These are phyloP conservation scores for Teratosphaeriaceae sp. DNA, from an alignment of 2,329 filamentous ascomycete genomes.

Conservation along the genomic window DNA sequence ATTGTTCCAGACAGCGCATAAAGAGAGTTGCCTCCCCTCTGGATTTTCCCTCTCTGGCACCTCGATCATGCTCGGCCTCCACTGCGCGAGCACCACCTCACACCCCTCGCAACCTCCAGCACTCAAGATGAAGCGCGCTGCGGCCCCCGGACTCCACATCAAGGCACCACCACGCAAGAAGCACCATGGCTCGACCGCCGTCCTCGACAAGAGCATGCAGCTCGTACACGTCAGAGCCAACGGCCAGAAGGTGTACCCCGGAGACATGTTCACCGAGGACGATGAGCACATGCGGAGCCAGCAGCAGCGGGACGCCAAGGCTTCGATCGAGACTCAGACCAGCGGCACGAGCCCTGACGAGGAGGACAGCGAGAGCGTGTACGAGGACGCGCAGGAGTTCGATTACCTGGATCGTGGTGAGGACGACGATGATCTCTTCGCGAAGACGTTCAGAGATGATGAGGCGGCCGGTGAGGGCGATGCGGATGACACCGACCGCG, in stretches of 20 bases:
- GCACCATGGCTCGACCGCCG: background rate
- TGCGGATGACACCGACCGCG: background rate
- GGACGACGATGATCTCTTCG: conserved; percentile 8
- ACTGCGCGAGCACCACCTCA: background rate
- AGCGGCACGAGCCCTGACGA: background rate
- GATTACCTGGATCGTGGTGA: background rate
- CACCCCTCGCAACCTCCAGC: background rate
- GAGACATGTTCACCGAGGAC: background rate
- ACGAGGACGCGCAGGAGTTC: background rate
- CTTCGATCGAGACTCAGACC: background rate
- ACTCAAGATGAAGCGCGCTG: background rate
- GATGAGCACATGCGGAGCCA: background rate
- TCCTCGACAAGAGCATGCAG: background rate
- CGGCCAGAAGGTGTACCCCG: background rate
- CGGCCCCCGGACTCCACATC: background rate
- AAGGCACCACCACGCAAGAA: background rate
- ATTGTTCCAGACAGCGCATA: too few species aligned
- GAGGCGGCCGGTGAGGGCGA: background rate
- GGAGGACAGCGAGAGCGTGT: conserved; percentile 3
- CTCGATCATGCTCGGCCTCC: too few species aligned
- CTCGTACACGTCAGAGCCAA: background rate
- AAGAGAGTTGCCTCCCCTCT: too few species aligned
- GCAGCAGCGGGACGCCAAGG: background rate
- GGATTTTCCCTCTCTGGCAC: too few species aligned
- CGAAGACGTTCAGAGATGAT: conserved; percentile 6